A percentile compares a stretch with the other conserved stretches of the same genome.
Evolutionary conservation across 2,329 filamentous ascomycete species (phyloP).

Genomic region (Clonostachys solani): DNA sequence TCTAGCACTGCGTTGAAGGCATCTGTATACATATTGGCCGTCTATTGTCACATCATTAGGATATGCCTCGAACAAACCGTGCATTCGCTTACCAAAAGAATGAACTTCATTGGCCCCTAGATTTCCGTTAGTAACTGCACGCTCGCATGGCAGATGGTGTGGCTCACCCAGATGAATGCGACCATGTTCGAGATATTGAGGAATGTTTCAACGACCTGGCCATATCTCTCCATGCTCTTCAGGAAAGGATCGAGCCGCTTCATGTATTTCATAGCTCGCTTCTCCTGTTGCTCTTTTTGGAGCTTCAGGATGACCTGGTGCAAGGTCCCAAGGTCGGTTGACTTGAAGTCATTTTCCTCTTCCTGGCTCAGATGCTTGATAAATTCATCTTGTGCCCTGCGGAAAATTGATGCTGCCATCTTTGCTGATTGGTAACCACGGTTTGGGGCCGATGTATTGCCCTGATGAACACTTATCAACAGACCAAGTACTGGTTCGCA

Average conservation of each 20-base stretch:
- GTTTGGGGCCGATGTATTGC: no score
- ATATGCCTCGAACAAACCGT: background rate
- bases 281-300: constrained; percentile 1
- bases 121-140: background rate
- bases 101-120: constrained; percentile 1
- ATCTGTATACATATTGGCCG: background rate
- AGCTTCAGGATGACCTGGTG: background rate
- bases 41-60: background rate
- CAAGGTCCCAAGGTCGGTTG: background rate
- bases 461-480: no score
- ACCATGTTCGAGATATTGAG: constrained; percentile 3
- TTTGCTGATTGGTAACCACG: no score
- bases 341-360: background rate
- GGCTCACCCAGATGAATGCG: constrained; percentile 25
- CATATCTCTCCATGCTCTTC: constrained; percentile 4
- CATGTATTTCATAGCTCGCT: constrained; percentile 16
- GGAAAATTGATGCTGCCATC: no score
- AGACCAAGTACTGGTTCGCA: no score
- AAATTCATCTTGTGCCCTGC: background rate
- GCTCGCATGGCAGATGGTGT: background rate
- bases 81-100: background rate
- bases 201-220: constrained; percentile 5
- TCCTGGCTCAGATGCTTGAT: background rate
- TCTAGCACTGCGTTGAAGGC: background rate
- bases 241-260: constrained; percentile 8